Evolutionary conservation across 257 asterid species (phyloP), one percentile per base, ranked within the genome.

Genomic region (Nicotiana sylvestris): DNA sequence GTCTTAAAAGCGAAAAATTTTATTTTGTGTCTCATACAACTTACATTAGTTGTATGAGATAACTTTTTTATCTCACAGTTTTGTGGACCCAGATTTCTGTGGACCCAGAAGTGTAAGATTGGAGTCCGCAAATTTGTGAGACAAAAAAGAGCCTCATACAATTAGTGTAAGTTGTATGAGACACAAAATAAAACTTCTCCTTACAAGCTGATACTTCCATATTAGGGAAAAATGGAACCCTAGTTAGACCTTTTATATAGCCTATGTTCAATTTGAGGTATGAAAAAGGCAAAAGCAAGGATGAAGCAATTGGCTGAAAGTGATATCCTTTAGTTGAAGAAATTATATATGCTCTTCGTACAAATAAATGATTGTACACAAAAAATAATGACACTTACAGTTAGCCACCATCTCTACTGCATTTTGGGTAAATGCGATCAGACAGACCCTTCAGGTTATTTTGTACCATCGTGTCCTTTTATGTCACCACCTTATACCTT

Each of bases 271-370:
- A 25, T 46, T 6, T 46, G 39, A 65, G 30, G 87, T 43, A 84
- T 68, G 39, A 18, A 84, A 68, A 49, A 81, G 82, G 85, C 78
- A 86, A 81, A 33, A 33, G 64, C 77, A 81, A 84, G 79, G 80
- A 81, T 66, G 81, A 27, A 80, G 57, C 13, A 30, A 27, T 62
- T 60, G 66, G 37, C 39, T 70, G 35, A 66, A 66, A 81, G 64
- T 60, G 37, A 57, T 64, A 65, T 82, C 69, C 80, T 69, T 81
- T 51, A 27, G 32, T n/a, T 69, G 77, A 46, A 53, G 32, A 21
- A 82, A 82, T 60, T 32, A 30, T n/a, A 25, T 51, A 11, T 46
- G 21, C 30, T 29, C 56, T 5, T 74, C 84, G 55, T 76, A 82
- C 82, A 78, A 21, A 5, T 61, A 66, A 30, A 1, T 46, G 66